Conservation (phyloP, 1,284 basidiomycete genomes). For the Ustilago cynodontis region DNA sequence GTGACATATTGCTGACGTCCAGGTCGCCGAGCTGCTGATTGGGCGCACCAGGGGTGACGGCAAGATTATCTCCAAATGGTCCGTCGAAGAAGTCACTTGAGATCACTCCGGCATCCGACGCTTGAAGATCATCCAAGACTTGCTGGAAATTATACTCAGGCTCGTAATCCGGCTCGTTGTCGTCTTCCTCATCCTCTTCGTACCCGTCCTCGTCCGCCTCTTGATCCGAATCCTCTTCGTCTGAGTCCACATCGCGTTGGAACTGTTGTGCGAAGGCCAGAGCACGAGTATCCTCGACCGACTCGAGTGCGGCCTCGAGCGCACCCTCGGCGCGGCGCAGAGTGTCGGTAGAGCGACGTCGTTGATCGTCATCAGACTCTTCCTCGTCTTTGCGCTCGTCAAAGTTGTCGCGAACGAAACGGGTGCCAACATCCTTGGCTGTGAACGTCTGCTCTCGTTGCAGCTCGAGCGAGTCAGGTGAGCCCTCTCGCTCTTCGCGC, state of each 20-base stretch:
- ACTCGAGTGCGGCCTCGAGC: slow-evolving; percentile 41
- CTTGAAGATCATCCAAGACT: slow-evolving; percentile 36
- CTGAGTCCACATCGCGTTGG: slow-evolving; percentile 40
- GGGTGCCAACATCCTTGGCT: slow-evolving; percentile 40
- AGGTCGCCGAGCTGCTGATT: slow-evolving; percentile 10
- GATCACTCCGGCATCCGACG: slow-evolving; percentile 19
- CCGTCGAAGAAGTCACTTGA: slow-evolving; percentile 49
- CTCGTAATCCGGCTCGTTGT: slow-evolving; percentile 46
- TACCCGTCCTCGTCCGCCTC: slow-evolving; percentile 50
- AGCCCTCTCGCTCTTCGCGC: slow-evolving; percentile 38
- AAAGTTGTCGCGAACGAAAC: slow-evolving; percentile 2
- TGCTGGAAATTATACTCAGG: slow-evolving; percentile 33
- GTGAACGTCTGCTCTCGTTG: slow-evolving; percentile 50
- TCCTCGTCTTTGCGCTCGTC: slow-evolving; percentile 25
- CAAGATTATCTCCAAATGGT: slow-evolving; percentile 26
- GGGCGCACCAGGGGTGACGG: slow-evolving; percentile 17
- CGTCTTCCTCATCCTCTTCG: slow-evolving; percentile 50
- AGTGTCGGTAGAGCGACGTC: slow-evolving; percentile 54
- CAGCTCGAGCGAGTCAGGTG: slow-evolving; percentile 43
- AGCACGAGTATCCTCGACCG: slow-evolving; percentile 48
- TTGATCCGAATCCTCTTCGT: slow-evolving; percentile 34
- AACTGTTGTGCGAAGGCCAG: slow-evolving; percentile 51
- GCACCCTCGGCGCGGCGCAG: slow-evolving; percentile 40
- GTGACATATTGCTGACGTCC: slow-evolving; percentile 32
- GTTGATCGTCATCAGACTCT: slow-evolving; percentile 41